A percentile compares a stretch with the other conserved stretches of the same genome.
Conservation (phyloP, 1,284 basidiomycete genomes). For the Irpex lacteus region DNA sequence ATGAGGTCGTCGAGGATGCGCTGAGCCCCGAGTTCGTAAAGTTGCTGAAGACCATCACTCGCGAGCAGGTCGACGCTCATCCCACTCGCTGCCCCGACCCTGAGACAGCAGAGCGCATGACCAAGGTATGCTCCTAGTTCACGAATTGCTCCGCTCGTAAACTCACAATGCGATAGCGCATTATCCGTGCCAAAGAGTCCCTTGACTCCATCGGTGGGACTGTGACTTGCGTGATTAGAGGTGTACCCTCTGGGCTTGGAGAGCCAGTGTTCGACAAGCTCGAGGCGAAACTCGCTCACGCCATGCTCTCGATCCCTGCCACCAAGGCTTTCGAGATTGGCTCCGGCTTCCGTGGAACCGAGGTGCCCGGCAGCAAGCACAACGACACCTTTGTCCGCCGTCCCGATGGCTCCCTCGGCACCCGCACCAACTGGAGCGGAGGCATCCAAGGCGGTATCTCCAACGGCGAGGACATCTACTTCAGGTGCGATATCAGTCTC, state of each 20-base stretch:
- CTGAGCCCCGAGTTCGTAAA: slow-evolving; percentile 83
- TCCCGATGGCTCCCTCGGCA: slow-evolving; percentile 74
- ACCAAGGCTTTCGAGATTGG: slow-evolving; percentile 99
- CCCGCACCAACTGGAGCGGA: slow-evolving; percentile 93
- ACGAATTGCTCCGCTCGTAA: slow-evolving; percentile 1
- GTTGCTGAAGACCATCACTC: slow-evolving; percentile 78
- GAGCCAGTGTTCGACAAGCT: slow-evolving; percentile 99
- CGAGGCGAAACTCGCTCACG: slow-evolving; percentile 94
- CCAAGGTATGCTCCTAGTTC: slow-evolving; percentile 49
- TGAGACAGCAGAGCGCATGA: slow-evolving; percentile 89
- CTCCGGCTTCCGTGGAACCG: slow-evolving; percentile 95
- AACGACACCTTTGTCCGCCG: slow-evolving; percentile 87
- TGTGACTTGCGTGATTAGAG: slow-evolving; percentile 94
- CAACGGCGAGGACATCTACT: slow-evolving; percentile 98
- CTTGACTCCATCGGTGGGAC: slow-evolving; percentile 97
- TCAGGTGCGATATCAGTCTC: slow-evolving; percentile 57
- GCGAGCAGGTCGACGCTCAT: slow-evolving; percentile 88
- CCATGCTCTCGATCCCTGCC: slow-evolving; percentile 98
- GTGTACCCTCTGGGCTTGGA: slow-evolving; percentile 87
- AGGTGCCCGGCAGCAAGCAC: slow-evolving; percentile 90
- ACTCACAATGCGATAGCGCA: slow-evolving; percentile 61
- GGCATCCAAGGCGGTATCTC: slow-evolving; percentile 98
- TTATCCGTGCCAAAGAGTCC: slow-evolving; percentile 88
- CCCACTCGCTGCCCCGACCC: slow-evolving; percentile 89
- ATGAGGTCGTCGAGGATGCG: slow-evolving; percentile 76